Conservation (phyloP, 306 rosid species). For the Fagus crenata region DNA sequence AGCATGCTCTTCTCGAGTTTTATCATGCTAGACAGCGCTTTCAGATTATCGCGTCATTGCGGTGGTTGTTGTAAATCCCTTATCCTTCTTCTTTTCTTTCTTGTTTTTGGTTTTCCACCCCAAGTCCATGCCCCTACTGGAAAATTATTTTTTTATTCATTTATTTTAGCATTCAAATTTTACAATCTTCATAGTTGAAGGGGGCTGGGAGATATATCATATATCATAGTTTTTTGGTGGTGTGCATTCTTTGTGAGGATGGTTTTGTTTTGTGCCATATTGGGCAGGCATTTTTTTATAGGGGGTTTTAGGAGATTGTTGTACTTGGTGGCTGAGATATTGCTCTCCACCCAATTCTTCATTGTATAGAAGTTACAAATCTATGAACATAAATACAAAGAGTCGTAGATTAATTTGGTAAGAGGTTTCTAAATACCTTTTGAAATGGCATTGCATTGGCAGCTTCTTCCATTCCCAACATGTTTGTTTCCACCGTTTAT, state of each 20-base stretch:
- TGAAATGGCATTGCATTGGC: neutral
- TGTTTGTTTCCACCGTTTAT: neutral
- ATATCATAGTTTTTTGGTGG: constrained; percentile 9
- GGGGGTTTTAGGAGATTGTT: constrained; percentile 37
- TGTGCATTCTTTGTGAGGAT: constrained; percentile 30
- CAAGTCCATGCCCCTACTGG: constrained; percentile 47
- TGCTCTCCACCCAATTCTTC: constrained; percentile 44
- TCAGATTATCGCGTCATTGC: constrained; percentile 43
- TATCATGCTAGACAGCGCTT: constrained; percentile 36
- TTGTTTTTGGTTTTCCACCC: constrained; percentile 19
- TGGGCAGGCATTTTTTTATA: constrained; percentile 31
- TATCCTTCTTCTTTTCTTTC: constrained; percentile 12
- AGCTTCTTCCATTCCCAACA: neutral
- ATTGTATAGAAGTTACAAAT: constrained; percentile 46
- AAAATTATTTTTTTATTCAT: constrained; percentile 80
- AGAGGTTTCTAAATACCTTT: neutral
- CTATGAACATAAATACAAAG: constrained; percentile 28
- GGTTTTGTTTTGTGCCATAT: constrained; percentile 23
- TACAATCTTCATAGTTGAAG: constrained; percentile 41
- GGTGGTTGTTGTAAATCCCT: constrained; percentile 59
- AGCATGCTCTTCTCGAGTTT: constrained; percentile 29
- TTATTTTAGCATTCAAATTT: constrained; percentile 58
- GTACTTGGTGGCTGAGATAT: constrained; percentile 41
- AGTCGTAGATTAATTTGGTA: constrained; percentile 14
- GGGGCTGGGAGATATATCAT: constrained; percentile 42